These are phyloP conservation scores for Phascolomyces articulosus DNA, from an alignment of 371 early-diverging fungal species.

Conservation along the genomic window DNA sequence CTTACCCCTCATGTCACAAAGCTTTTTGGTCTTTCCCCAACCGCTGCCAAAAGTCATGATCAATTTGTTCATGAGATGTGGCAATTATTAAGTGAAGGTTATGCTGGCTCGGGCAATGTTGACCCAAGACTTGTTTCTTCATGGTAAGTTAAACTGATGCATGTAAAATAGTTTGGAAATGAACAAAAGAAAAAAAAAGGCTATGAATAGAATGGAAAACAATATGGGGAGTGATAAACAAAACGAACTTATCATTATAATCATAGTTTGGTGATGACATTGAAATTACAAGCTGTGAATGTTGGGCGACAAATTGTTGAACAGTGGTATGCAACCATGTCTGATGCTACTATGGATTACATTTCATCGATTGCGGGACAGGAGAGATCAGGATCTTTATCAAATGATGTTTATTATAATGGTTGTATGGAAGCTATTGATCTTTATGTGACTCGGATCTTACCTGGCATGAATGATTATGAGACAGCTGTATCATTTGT, in stretches of 20 bases:
- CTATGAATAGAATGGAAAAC: neutral
- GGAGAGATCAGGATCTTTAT: conserved; percentile 2
- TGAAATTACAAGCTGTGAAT: conserved; percentile 22
- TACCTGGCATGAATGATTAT: conserved; percentile 38
- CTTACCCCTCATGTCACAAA: conserved; percentile 12
- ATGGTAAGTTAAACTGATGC: conserved; percentile 24
- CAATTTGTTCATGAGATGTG: conserved; percentile 29
- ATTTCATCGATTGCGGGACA: conserved; percentile 8
- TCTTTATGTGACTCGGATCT: conserved; percentile 29
- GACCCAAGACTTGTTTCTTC: conserved; percentile 35
- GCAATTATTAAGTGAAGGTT: conserved; percentile 24
- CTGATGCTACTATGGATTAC: conserved; percentile 29
- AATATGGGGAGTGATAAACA: no score
- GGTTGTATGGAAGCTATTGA: conserved; percentile 32
- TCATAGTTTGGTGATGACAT: conserved; percentile 33
- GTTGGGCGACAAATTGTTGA: conserved; percentile 40
- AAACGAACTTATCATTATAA: neutral
- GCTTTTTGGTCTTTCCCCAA: conserved; percentile 15
- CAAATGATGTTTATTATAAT: conserved; percentile 18
- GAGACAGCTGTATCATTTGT: conserved; percentile 41
- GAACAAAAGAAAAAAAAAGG: neutral
- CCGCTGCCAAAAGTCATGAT: conserved; percentile 9
- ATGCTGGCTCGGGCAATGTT: conserved; percentile 17
- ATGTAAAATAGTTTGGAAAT: neutral
- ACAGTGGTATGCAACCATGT: conserved; percentile 36